Conservation (phyloP, 192 early-diverging fungal species). For the Umbelopsis sp. region DNA sequence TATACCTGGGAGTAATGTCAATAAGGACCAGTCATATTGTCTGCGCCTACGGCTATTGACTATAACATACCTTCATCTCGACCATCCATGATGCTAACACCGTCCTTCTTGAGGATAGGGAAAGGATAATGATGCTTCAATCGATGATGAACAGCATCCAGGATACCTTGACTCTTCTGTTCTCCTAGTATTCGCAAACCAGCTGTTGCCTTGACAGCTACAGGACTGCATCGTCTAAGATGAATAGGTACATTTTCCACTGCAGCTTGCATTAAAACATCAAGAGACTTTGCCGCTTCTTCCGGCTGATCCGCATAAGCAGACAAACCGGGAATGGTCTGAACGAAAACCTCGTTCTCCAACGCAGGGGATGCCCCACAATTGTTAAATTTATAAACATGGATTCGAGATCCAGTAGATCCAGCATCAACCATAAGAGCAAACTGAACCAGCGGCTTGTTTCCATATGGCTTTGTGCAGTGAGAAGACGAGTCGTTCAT, state of each 20-base stretch:
- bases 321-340: conserved; percentile 85
- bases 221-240: conserved; percentile 78
- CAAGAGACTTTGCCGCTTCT: conserved; percentile 81
- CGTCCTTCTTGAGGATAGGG: conserved; percentile 65
- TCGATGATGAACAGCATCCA: conserved; percentile 67
- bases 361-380: conserved; percentile 82
- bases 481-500: conserved; percentile 48
- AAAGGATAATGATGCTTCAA: conserved; percentile 82
- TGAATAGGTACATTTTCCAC: conserved; percentile 61
- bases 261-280: conserved; percentile 77
- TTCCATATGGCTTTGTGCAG: conserved; percentile 62
- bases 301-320: conserved; percentile 66
- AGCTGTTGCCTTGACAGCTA: conserved; percentile 96
- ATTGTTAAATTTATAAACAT: conserved; percentile 96
- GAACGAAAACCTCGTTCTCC: conserved; percentile 89
- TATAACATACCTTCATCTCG: conserved; percentile 78
- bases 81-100: conserved; percentile 94
- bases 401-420: conserved; percentile 95
- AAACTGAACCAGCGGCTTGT: conserved; percentile 82
- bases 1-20: conserved; percentile 69
- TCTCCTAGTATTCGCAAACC: conserved; percentile 82
- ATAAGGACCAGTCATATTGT: too few relatives aligned
- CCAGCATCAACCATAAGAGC: conserved; percentile 96
- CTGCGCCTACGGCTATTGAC: background rate
- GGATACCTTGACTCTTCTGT: conserved; percentile 70